Conservation (phyloP, 2,329 filamentous ascomycete genomes). For the Clarireedia sp. region DNA sequence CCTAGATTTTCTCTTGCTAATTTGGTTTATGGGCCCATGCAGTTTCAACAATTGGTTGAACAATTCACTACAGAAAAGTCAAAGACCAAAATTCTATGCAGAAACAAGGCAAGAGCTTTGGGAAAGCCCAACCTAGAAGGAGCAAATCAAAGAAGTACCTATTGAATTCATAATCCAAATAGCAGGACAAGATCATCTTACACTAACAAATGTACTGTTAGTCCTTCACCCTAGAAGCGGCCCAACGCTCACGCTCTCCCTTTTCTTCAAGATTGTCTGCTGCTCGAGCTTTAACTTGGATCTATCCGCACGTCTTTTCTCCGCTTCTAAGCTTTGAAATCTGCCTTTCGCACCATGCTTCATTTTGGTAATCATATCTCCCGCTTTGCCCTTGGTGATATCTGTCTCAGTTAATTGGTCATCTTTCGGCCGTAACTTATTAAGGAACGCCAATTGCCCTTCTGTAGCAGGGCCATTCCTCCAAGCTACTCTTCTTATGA, state of each 20-base stretch:
- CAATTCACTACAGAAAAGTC: too few species aligned
- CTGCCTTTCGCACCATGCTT: conserved; percentile 69
- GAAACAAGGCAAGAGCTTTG: too few species aligned
- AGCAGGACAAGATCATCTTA: neutral
- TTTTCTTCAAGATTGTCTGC: conserved; percentile 33
- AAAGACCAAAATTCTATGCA: too few species aligned
- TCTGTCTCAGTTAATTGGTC: conserved; percentile 46
- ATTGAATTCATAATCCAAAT: neutral
- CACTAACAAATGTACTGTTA: neutral
- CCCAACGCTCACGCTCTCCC: conserved; percentile 49
- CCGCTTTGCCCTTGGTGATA: conserved; percentile 71
- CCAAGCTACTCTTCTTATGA: conserved; percentile 62
- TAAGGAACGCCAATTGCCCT: conserved; percentile 61
- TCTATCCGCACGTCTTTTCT: conserved; percentile 42
- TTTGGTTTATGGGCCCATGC: too few species aligned
- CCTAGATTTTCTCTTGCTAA: too few species aligned
- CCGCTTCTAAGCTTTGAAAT: conserved; percentile 46
- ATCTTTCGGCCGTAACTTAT: conserved; percentile 51
- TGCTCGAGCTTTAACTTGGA: conserved; percentile 33
- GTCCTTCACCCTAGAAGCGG: conserved; percentile 33
- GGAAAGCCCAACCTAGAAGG: too few species aligned
- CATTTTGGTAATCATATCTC: conserved; percentile 87
- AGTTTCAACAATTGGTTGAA: too few species aligned
- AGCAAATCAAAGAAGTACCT: too few species aligned
- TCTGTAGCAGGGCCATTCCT: conserved; percentile 55